Base-by-base conservation (phyloP, 164 flowering plant genomes). In the Platanus orientalis region DNA sequence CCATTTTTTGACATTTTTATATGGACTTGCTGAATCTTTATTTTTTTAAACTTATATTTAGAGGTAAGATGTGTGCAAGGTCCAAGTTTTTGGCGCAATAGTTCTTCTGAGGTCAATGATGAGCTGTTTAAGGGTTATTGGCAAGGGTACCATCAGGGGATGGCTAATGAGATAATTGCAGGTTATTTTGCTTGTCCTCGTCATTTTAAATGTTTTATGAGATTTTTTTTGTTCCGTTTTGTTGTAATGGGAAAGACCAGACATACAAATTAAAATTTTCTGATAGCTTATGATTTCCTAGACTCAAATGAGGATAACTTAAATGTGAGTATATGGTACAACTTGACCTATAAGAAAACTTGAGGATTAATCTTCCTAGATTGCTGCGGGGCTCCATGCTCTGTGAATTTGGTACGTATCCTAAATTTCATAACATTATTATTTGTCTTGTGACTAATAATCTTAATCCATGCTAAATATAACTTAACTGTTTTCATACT, bases 281-380 rank as follows among this genome's bases (percentile, higher is more conserved):
- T 49, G 34, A 50, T 89, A 90, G 97, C 83, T n/a, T 90, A 83
- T 79, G 97, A 90, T 81, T 83, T 86, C 76, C 70, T 78, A 52
- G 80, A 88, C 71, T 75, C 97, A 25, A 68, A 80, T 66, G 54
- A 40, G 49, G 75, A 62, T 51, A 76, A 62, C 39, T 88, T 83
- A 64, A 88, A 86, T 61, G 82, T 84, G 63, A 84, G 54, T 62
- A 69, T 90, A 60, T 88, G 90, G 97, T 88, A 86, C 74, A 90
- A 90, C 62, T 74, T 89, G 49, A 83, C 87, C n/a, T 79, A 81
- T 57, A 76, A 74, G 55, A 73, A 78, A 73, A 69, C 60, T 9
- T 77, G 7, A 79, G 78, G 6, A 54, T 27, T 60, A 1, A 24
- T 42, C 73, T 82, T 52, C 50, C 67, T 30, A 60, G 51, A 24